Evolutionary conservation across 2,329 filamentous ascomycete genomes (phyloP).

Genomic region (Exophiala alcalophila): DNA sequence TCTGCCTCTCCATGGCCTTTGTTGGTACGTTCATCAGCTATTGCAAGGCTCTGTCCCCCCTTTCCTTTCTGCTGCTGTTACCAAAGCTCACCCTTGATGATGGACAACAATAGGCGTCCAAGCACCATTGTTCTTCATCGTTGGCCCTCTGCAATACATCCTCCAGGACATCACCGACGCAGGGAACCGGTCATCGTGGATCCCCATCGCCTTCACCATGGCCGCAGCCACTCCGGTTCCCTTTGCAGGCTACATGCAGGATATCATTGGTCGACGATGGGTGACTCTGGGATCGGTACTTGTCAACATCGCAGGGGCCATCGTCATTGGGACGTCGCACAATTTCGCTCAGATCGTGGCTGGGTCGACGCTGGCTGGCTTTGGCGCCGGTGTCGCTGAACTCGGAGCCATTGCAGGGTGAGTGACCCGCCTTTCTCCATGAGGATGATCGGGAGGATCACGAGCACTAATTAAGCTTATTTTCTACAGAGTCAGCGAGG

Average conservation of each 20-base stretch:
- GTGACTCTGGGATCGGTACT: not conserved
- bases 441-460: too few species aligned
- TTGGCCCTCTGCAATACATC: slow-evolving; percentile 1
- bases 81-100: too few species aligned
- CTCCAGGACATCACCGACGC: slow-evolving; percentile 1
- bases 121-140: slow-evolving; percentile 7
- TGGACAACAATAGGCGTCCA: slow-evolving; percentile 8
- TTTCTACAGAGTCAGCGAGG: slow-evolving; percentile 7
- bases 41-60: too few species aligned
- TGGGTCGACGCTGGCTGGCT: slow-evolving; percentile 2
- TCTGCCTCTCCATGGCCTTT: too few species aligned
- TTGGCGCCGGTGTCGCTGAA: slow-evolving; percentile 1
- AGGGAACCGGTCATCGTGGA: not conserved
- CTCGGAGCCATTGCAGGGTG: not conserved
- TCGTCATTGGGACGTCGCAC: not conserved
- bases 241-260: slow-evolving; percentile 7
- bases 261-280: slow-evolving; percentile 6
- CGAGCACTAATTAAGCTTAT: slow-evolving; percentile 1
- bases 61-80: too few species aligned
- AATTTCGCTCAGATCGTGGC: not conserved
- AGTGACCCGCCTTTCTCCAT: not conserved
- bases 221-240: slow-evolving; percentile 1
- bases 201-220: not conserved
- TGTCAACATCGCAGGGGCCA: not conserved
- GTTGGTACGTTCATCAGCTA: too few species aligned